These are phyloP conservation scores for Neofusicoccum sp. DNA, from an alignment of 2,329 filamentous ascomycete species.

Conservation along the genomic window DNA sequence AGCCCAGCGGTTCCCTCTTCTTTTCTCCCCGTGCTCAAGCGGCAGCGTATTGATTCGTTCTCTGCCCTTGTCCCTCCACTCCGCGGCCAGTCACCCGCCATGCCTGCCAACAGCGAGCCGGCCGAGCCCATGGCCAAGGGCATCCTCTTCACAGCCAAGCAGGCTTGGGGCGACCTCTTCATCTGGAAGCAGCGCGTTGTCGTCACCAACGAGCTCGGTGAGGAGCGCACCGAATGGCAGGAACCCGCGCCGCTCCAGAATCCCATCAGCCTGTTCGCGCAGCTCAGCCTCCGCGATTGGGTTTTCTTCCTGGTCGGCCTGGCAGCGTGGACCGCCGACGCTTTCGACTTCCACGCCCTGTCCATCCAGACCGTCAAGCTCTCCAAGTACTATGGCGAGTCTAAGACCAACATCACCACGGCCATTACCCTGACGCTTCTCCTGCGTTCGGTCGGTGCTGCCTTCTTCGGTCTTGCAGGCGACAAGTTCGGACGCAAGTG, in stretches of 20 bases:
- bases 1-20: background rate
- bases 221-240: slow-evolving; percentile 69
- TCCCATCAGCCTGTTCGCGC: slow-evolving; percentile 68
- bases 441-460: slow-evolving; percentile 73
- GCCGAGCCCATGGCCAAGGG: slow-evolving; percentile 71
- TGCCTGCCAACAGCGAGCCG: slow-evolving; percentile 41
- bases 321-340: slow-evolving; percentile 76
- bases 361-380: slow-evolving; percentile 78
- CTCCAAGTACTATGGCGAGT: slow-evolving; percentile 58
- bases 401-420: slow-evolving; percentile 71
- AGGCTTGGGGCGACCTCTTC: slow-evolving; percentile 67
- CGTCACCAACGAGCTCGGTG: slow-evolving; percentile 65
- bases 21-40: background rate
- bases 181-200: slow-evolving; percentile 74
- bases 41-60: background rate
- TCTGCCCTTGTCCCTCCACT: background rate
- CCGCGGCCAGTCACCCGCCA: background rate
- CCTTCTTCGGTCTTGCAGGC: slow-evolving; percentile 73
- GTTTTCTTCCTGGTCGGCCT: slow-evolving; percentile 75
- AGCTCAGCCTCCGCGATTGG: slow-evolving; percentile 69
- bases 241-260: slow-evolving; percentile 67
- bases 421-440: slow-evolving; percentile 77
- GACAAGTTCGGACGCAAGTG: slow-evolving; percentile 82
- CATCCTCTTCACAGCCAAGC: slow-evolving; percentile 64
- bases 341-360: slow-evolving; percentile 81